phyloP scores from a whole-genome alignment of 306 rosid genomes.

The Fagus sylvatica region DNA sequence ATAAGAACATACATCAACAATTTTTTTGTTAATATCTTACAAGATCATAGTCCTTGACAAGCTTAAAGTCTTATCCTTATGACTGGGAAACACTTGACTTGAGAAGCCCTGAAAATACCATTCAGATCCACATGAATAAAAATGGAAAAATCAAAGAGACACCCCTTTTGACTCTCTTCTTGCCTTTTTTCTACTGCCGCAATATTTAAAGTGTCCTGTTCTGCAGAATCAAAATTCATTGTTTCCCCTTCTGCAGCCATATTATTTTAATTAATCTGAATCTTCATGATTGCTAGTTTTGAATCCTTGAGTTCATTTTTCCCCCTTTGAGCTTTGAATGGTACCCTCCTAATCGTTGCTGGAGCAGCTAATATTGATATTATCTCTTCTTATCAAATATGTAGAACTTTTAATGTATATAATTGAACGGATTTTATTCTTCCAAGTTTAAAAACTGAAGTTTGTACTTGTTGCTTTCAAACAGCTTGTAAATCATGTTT shows the following conservation, averaged over 20 bases:
- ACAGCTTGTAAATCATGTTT: conserved; percentile 90
- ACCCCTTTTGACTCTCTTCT: background rate
- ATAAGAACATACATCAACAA: background rate
- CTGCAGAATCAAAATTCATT: background rate
- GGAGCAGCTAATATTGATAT: background rate
- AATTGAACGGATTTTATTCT: conserved; percentile 14
- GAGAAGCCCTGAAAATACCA: background rate
- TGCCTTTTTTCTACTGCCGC: background rate
- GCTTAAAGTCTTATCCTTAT: background rate
- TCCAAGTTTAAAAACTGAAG: conserved; percentile 15
- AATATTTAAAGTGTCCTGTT: background rate
- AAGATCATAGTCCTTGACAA: conserved; percentile 5
- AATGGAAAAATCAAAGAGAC: background rate
- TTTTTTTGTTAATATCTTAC: conserved; percentile 14
- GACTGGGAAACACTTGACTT: background rate
- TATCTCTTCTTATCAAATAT: background rate
- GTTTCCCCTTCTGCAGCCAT: background rate
- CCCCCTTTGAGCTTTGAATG: background rate
- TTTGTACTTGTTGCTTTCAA: conserved; percentile 21
- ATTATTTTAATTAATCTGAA: background rate
- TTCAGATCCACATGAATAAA: no score
- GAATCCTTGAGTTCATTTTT: background rate
- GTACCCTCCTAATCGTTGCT: background rate
- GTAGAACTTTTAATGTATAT: background rate
- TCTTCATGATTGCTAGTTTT: background rate